phyloP scores from a whole-genome alignment of 2,329 filamentous ascomycete genomes.

The Neodidymelliopsis sp. region DNA sequence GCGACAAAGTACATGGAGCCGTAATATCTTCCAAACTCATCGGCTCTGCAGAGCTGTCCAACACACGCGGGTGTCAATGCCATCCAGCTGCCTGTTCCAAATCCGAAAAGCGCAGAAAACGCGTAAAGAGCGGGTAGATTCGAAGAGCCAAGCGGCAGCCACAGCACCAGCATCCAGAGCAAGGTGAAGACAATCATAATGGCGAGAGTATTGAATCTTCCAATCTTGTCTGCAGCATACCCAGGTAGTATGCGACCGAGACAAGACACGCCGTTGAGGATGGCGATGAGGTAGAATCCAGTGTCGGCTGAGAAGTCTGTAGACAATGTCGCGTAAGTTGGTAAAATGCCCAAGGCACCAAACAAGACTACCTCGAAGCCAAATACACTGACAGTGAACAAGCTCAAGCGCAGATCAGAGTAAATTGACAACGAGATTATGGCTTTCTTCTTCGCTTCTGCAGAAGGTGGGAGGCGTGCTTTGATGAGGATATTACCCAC shows the following conservation, averaged over 20 bases:
- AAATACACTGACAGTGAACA: constrained; percentile 47
- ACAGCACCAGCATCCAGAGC: constrained; percentile 47
- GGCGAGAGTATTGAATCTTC: constrained; percentile 52
- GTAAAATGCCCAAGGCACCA: constrained; percentile 47
- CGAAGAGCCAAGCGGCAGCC: constrained; percentile 43
- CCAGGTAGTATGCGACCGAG: constrained; percentile 52
- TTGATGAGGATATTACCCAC: constrained; percentile 46
- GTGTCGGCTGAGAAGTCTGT: constrained; percentile 43
- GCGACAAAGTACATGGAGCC: constrained; percentile 56
- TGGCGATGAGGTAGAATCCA: constrained; percentile 48
- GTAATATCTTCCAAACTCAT: constrained; percentile 60
- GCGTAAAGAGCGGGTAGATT: constrained; percentile 48
- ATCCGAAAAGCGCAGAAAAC: constrained; percentile 55
- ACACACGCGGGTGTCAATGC: constrained; percentile 56
- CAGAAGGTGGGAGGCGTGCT: constrained; percentile 42
- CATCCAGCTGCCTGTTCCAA: constrained; percentile 57
- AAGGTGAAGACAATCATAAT: constrained; percentile 46
- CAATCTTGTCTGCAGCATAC: constrained; percentile 51
- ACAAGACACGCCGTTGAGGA: constrained; percentile 52
- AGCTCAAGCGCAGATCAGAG: constrained; percentile 41
- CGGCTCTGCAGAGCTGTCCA: constrained; percentile 55
- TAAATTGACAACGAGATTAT: constrained; percentile 48
- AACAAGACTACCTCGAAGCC: constrained; percentile 53
- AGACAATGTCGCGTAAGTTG: constrained; percentile 52
- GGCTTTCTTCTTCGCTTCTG: constrained; percentile 41